Evolutionary conservation across 2,329 filamentous ascomycete genomes (phyloP).

Genomic region (Exophiala xenobiotica): DNA sequence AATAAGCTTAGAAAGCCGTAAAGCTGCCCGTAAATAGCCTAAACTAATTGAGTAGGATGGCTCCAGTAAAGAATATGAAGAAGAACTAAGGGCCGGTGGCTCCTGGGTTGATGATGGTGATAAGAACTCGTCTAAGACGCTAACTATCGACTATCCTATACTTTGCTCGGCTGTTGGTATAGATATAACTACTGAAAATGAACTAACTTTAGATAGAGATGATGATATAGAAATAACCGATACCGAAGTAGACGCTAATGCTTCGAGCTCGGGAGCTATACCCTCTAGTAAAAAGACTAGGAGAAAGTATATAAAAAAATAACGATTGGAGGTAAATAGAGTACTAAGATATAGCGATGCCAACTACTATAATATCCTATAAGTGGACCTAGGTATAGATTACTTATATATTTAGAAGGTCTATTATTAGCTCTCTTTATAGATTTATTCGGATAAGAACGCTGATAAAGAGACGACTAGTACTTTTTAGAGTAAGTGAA

Average conservation of each 20-base stretch:
- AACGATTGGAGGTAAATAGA: neutral
- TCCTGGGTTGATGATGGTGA: neutral
- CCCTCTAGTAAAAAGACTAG: neutral
- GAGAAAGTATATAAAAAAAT: conserved; percentile 3
- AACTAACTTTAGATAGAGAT: neutral
- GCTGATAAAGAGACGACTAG: conserved; percentile 1
- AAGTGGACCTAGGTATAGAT: neutral
- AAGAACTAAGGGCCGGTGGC: neutral
- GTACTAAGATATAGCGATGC: neutral
- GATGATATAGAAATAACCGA: neutral
- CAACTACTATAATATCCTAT: neutral
- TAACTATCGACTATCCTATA: neutral
- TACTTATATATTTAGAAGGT: neutral
- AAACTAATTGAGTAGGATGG: neutral
- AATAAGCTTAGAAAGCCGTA: neutral
- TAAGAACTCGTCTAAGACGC: too few relatives aligned
- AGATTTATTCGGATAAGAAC: neutral
- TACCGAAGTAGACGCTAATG: neutral
- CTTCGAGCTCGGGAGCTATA: neutral
- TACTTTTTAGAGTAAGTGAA: neutral
- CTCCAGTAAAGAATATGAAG: neutral
- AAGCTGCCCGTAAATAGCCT: neutral
- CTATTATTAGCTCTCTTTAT: neutral
- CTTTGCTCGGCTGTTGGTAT: neutral
- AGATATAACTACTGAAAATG: neutral